Evolutionary conservation across 2,329 filamentous ascomycete genomes (phyloP).

Genomic region (Furcasterigmium furcatum): DNA sequence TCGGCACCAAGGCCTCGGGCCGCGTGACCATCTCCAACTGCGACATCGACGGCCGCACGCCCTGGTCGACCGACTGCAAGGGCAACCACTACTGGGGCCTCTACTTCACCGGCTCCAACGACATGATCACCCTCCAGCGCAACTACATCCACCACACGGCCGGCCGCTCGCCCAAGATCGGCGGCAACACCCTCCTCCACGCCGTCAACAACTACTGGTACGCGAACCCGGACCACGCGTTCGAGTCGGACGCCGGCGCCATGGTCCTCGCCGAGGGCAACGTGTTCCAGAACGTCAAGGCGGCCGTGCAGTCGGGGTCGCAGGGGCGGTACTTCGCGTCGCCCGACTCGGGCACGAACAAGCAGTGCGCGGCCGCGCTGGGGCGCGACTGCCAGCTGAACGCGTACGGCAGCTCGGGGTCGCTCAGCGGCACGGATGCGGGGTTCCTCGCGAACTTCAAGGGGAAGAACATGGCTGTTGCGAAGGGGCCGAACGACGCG

Average conservation of each 20-base stretch:
- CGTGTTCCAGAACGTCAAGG: conserved; percentile 51
- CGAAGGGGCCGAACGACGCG: conserved; percentile 28
- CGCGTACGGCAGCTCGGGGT: conserved; percentile 36
- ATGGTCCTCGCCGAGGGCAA: conserved; percentile 52
- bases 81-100: conserved; percentile 58
- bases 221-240: conserved; percentile 52
- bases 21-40: conserved; percentile 59
- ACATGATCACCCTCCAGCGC: conserved; percentile 54
- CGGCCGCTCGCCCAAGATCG: conserved; percentile 55
- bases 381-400: conserved; percentile 50
- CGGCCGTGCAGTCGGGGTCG: conserved; percentile 29
- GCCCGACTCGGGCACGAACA: conserved; percentile 27
- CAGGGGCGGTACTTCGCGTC: conserved; percentile 29
- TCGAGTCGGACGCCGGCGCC: conserved; percentile 43
- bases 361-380: conserved; percentile 38
- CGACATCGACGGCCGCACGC: conserved; percentile 52
- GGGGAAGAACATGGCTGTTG: conserved; percentile 48
- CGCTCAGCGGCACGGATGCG: conserved; percentile 36
- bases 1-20: conserved; percentile 48
- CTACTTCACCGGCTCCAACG: conserved; percentile 53
- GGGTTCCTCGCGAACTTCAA: conserved; percentile 46
- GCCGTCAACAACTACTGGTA: conserved; percentile 62
- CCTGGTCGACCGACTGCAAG: conserved; percentile 49
- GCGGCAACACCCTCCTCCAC: conserved; percentile 53
- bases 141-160: conserved; percentile 60